These are phyloP conservation scores for Lactarius deliciosus DNA, from an alignment of 768 basidiomycete genomes.

Conservation along the genomic window DNA sequence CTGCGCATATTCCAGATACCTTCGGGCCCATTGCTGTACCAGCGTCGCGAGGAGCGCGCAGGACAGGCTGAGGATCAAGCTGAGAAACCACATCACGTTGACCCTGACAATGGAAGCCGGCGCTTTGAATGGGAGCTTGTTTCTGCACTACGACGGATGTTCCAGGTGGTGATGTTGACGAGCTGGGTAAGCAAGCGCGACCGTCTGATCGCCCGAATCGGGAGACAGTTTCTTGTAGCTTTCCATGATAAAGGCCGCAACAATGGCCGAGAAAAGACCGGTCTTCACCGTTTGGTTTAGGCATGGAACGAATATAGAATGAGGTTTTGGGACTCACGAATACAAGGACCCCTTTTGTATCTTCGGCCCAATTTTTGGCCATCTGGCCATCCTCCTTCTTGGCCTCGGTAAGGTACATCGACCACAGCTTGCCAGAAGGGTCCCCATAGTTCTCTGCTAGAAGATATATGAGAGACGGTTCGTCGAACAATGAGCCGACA, in stretches of 20 bases:
- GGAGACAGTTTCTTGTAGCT: neutral
- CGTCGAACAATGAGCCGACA: neutral
- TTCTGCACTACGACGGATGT: neutral
- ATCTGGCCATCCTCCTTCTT: neutral
- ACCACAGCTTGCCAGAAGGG: neutral
- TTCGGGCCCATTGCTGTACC: constrained; percentile 10
- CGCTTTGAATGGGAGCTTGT: neutral
- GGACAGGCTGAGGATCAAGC: neutral
- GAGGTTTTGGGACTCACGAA: neutral
- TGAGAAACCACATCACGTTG: constrained; percentile 16
- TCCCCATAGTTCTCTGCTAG: neutral
- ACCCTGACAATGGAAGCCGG: neutral
- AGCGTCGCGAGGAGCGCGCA: constrained; percentile 5
- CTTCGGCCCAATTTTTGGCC: neutral
- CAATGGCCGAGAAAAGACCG: neutral
- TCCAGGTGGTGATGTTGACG: neutral
- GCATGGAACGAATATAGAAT: no score
- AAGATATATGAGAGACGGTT: neutral
- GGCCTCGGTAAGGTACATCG: neutral
- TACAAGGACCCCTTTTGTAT: neutral
- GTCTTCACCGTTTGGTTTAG: neutral
- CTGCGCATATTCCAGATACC: constrained; percentile 5
- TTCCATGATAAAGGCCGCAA: constrained; percentile 5
- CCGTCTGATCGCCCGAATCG: neutral
- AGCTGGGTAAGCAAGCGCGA: constrained; percentile 3